Evolutionary conservation across 1,284 basidiomycete genomes (phyloP).

Genomic region (Xerocomus amazonicus): DNA sequence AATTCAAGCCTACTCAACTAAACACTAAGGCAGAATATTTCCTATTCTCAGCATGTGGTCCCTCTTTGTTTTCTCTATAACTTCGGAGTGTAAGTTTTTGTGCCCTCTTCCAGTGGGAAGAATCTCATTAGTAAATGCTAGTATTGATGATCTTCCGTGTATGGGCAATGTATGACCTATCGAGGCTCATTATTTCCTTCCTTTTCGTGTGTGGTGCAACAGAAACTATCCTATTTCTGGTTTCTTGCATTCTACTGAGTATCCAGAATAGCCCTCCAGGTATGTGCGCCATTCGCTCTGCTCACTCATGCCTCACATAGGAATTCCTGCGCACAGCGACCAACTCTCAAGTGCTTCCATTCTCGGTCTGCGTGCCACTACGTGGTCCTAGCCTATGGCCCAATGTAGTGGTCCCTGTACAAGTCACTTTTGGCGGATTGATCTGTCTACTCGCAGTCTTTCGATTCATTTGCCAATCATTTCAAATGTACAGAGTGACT

Average conservation of each 20-base stretch:
- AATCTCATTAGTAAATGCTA: not conserved
- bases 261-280: not conserved
- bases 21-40: no score
- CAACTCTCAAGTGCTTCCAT: no score
- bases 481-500: not conserved
- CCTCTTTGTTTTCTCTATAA: not conserved
- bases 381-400: no score
- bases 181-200: not conserved
- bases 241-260: not conserved
- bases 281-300: not conserved
- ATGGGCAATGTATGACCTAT: not conserved
- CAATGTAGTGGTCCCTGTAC: not conserved
- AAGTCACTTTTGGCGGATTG: not conserved
- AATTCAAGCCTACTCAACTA: no score
- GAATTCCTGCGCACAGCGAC: no score
- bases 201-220: not conserved
- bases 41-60: not conserved
- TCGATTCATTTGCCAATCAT: not conserved
- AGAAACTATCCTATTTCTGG: not conserved
- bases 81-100: not conserved
- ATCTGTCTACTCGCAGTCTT: not conserved
- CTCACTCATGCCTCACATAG: no score
- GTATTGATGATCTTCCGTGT: constrained; percentile 1
- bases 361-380: no score
- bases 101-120: not conserved